Percentiles rank a stretch among this genome's conserved stretches.
These are phyloP conservation scores for Helminthosporium solani DNA, from an alignment of 2,329 filamentous ascomycete species.

Conservation along the genomic window DNA sequence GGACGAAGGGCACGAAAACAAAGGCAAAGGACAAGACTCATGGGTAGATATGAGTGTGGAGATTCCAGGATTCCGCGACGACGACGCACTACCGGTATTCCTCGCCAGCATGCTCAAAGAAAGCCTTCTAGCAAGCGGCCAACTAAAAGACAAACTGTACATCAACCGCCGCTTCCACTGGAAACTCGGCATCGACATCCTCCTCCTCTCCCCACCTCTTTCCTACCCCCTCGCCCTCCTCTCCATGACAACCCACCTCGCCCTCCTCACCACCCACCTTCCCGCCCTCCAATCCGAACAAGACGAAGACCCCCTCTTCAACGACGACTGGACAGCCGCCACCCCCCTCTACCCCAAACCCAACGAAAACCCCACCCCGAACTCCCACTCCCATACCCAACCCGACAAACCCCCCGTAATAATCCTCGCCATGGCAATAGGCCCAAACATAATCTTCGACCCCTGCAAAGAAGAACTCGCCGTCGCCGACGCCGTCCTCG, in stretches of 20 bases:
- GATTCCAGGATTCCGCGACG: constrained; percentile 86
- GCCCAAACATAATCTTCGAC: constrained; percentile 90
- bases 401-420: constrained; percentile 74
- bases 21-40: constrained; percentile 55
- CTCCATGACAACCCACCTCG: constrained; percentile 89
- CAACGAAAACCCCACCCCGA: constrained; percentile 24
- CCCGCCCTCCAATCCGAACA: constrained; percentile 82
- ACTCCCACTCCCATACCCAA: too few relatives aligned
- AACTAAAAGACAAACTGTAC: constrained; percentile 67
- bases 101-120: constrained; percentile 85
- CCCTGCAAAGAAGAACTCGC: constrained; percentile 88
- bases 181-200: constrained; percentile 91
- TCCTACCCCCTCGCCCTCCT: constrained; percentile 92
- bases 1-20: constrained; percentile 25
- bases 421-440: constrained; percentile 83
- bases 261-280: constrained; percentile 81
- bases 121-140: constrained; percentile 73
- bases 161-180: constrained; percentile 95
- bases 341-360: constrained; percentile 69
- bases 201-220: constrained; percentile 87
- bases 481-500: constrained; percentile 85
- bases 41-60: constrained; percentile 93
- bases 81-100: constrained; percentile 86
- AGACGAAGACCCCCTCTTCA: constrained; percentile 95
- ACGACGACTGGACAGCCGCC: constrained; percentile 94